phyloP scores from a whole-genome alignment of 441 rosid species.

The Populus hybrid region DNA sequence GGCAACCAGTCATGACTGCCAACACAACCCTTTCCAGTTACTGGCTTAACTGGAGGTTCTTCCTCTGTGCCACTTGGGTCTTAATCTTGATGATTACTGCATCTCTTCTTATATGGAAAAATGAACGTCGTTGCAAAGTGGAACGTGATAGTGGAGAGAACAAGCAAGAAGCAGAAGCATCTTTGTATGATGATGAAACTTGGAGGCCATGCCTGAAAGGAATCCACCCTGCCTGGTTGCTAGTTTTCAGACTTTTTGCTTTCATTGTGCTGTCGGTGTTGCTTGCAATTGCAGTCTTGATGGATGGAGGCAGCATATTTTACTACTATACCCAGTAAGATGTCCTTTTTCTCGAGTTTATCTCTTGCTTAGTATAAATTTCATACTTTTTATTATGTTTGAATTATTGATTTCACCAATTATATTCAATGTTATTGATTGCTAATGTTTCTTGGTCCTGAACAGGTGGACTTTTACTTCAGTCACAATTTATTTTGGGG shows the following conservation, averaged over 20 bases:
- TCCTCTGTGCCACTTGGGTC: constrained; percentile 55
- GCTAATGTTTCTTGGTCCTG: constrained; percentile 20
- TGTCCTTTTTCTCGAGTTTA: constrained; percentile 8
- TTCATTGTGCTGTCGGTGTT: constrained; percentile 59
- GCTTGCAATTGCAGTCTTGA: constrained; percentile 43
- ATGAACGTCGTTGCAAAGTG: constrained; percentile 43
- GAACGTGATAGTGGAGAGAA: constrained; percentile 28
- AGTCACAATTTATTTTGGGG: constrained; percentile 77
- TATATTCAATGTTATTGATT: neutral
- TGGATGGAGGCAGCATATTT: constrained; percentile 72
- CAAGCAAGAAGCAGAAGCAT: constrained; percentile 42
- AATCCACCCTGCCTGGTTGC: constrained; percentile 91
- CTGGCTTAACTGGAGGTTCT: constrained; percentile 73
- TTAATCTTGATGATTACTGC: constrained; percentile 27
- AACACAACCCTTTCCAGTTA: constrained; percentile 45
- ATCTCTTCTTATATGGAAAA: constrained; percentile 48
- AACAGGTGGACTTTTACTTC: constrained; percentile 86
- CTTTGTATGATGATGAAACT: constrained; percentile 67
- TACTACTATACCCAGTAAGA: constrained; percentile 91
- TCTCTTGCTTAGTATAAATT: neutral
- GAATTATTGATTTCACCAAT: neutral
- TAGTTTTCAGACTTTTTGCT: constrained; percentile 63
- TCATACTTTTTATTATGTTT: neutral
- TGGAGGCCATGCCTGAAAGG: constrained; percentile 84
- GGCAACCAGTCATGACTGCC: constrained; percentile 64